Evolutionary conservation across 257 asterid species (phyloP).

Genomic region (Solanum sejunctum): DNA sequence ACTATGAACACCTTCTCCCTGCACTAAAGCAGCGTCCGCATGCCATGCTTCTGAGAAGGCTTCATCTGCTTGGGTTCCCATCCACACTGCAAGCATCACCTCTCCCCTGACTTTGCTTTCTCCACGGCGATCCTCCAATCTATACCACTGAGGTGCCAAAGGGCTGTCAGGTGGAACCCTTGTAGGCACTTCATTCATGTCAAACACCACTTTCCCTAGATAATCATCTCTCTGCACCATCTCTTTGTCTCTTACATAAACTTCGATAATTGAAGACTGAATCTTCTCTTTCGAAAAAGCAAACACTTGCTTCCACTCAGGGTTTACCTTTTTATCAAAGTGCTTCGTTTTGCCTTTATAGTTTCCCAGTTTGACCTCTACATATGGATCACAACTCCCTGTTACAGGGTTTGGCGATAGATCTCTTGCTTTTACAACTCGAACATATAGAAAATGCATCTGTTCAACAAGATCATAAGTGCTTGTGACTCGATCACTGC

Average conservation of each 20-base stretch:
- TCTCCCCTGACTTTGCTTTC: conserved; percentile 6
- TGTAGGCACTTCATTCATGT: conserved; percentile 61
- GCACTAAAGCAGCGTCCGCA: not conserved
- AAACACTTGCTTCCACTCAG: not conserved
- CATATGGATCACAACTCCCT: conserved; percentile 1
- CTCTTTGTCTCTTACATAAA: conserved; percentile 46
- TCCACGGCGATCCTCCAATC: conserved; percentile 37
- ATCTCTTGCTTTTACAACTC: conserved; percentile 62
- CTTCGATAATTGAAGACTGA: conserved; percentile 48
- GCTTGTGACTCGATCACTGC: conserved; percentile 41
- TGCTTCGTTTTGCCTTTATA: not conserved
- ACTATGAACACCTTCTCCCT: not conserved
- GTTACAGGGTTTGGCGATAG: conserved; percentile 43
- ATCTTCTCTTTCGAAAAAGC: conserved; percentile 32
- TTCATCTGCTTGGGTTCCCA: not conserved
- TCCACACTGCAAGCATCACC: not conserved
- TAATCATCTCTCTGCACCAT: conserved; percentile 45
- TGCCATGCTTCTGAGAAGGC: not conserved
- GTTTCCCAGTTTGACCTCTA: not conserved
- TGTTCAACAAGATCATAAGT: conserved; percentile 89
- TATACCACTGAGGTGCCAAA: conserved; percentile 69
- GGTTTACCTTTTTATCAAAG: not conserved
- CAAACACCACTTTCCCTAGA: conserved; percentile 50
- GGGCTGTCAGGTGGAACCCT: conserved; percentile 84
- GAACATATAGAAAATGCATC: conserved; percentile 64